These are phyloP conservation scores for Silene vulgaris DNA, from an alignment of 179 eudicot genomes.

Conservation along the genomic window DNA sequence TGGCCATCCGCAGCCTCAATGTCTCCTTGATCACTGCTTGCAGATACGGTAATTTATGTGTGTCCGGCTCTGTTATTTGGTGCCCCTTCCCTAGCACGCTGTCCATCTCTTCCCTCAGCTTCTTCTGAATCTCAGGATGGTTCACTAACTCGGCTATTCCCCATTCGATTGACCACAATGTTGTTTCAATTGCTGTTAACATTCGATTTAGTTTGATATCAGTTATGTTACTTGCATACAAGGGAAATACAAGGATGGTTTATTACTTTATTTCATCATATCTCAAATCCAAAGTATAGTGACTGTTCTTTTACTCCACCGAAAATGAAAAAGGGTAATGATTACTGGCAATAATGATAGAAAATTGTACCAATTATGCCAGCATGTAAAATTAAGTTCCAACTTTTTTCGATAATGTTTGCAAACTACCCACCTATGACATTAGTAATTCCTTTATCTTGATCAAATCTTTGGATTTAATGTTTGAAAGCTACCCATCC, in stretches of 20 bases:
- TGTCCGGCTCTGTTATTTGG: conserved; percentile 4
- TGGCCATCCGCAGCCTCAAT: conserved; percentile 2
- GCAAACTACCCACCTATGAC: neutral
- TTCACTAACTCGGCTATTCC: neutral
- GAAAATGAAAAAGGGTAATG: no score
- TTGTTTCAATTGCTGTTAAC: neutral
- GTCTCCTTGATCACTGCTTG: conserved; percentile 1
- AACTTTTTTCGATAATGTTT: no score
- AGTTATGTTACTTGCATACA: neutral
- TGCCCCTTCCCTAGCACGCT: neutral
- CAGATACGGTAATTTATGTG: neutral
- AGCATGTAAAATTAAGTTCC: no score
- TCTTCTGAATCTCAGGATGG: conserved; percentile 1
- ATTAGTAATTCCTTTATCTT: neutral
- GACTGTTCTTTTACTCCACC: no score
- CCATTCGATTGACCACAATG: neutral
- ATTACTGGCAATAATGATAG: no score
- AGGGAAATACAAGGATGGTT: neutral
- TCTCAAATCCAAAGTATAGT: no score
- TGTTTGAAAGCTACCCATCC: neutral
- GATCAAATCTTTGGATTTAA: neutral
- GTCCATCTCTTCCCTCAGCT: conserved; percentile 3
- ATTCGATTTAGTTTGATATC: neutral
- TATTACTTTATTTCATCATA: no score
- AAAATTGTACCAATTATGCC: no score